A percentile compares a stretch with the other conserved stretches of the same genome.
Conservation (phyloP, 257 asterid species). For the Solanum dulcamara region DNA sequence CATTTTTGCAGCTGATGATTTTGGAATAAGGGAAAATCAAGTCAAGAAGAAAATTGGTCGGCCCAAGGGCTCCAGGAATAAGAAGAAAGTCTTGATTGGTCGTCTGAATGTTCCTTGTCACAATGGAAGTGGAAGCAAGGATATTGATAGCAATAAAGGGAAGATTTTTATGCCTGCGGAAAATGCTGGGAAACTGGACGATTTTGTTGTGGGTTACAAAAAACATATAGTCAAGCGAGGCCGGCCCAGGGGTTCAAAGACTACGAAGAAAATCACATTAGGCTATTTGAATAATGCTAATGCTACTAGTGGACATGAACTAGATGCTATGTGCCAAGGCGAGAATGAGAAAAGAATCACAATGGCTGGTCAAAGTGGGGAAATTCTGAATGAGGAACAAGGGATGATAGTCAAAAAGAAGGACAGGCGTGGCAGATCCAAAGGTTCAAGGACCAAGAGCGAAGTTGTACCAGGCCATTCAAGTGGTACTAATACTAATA, state of each 20-base stretch:
- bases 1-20: background rate
- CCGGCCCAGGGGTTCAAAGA: constrained; percentile 2
- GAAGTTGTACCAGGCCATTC: background rate
- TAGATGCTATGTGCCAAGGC: background rate
- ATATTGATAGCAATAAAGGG: background rate
- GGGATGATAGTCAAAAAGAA: background rate
- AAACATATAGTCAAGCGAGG: constrained; percentile 1
- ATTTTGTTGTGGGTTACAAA: background rate
- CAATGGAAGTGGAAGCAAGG: background rate
- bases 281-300: background rate
- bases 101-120: background rate
- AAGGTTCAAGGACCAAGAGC: background rate
- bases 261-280: background rate
- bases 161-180: background rate
- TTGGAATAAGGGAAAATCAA: background rate
- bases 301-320: constrained; percentile 1
- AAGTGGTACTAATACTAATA: background rate
- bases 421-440: background rate
- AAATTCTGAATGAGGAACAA: background rate
- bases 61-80: constrained; percentile 6
- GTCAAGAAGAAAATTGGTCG: constrained; percentile 3
- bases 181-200: background rate
- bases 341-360: background rate
- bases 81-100: constrained; percentile 5
- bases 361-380: background rate